These are phyloP conservation scores for Capronia epimyces DNA, from an alignment of 2,329 filamentous ascomycete genomes.

Conservation along the genomic window DNA sequence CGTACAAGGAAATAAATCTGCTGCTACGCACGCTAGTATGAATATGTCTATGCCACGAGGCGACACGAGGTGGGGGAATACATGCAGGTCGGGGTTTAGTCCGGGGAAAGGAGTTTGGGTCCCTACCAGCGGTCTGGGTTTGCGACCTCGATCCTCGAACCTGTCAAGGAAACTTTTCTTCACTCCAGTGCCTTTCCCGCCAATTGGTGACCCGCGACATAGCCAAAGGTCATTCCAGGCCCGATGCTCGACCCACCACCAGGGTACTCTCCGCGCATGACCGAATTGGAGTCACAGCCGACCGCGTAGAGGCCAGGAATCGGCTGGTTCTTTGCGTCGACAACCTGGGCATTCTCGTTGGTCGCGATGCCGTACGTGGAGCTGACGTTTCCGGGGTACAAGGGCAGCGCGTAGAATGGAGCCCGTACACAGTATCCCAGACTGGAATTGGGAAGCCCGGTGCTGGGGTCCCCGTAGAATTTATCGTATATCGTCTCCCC, in stretches of 20 bases:
- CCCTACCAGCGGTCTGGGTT: too few relatives aligned
- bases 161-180: too few relatives aligned
- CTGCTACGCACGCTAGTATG: too few relatives aligned
- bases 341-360: conserved; percentile 10
- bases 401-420: conserved; percentile 35
- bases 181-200: too few relatives aligned
- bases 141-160: too few relatives aligned
- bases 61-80: too few relatives aligned
- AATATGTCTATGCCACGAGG: too few relatives aligned
- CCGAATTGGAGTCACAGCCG: conserved; percentile 8
- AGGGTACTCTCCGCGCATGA: conserved; percentile 9
- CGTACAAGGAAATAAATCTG: too few relatives aligned
- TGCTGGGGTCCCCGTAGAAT: conserved; percentile 33
- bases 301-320: conserved; percentile 16
- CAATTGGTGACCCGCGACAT: conserved; percentile 5
- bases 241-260: conserved; percentile 16
- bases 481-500: conserved; percentile 33
- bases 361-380: conserved; percentile 25
- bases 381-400: conserved; percentile 38
- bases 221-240: conserved; percentile 18
- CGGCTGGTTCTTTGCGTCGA: background rate
- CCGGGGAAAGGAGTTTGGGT: too few relatives aligned
- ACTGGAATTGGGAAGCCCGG: conserved; percentile 32
- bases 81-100: too few relatives aligned
- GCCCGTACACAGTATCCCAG: conserved; percentile 31